A percentile compares a stretch with the other conserved stretches of the same genome.
Conservation (phyloP, 805 yeast species). For the Cyberlindnera veronae region DNA sequence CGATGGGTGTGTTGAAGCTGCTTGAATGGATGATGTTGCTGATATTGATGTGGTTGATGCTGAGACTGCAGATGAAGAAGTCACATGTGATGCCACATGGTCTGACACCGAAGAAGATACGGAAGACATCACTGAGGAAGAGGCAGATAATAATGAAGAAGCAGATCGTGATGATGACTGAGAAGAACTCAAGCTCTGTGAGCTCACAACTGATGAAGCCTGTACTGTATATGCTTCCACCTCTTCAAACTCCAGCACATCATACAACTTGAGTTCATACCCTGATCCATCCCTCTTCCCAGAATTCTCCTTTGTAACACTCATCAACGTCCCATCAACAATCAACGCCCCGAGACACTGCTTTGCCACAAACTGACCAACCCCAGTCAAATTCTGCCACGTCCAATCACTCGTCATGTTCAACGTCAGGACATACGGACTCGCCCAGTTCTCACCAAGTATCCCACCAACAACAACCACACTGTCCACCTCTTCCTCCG, state of each 20-base stretch:
- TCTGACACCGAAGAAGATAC: neutral
- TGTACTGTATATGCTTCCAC: constrained; percentile 19
- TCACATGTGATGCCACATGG: neutral
- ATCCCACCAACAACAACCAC: constrained; percentile 63
- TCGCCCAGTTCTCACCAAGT: constrained; percentile 43
- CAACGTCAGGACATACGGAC: constrained; percentile 21
- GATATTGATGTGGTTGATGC: neutral
- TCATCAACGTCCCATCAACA: constrained; percentile 47
- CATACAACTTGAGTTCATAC: constrained; percentile 41
- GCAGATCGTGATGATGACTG: constrained; percentile 2
- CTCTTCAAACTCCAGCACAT: constrained; percentile 34
- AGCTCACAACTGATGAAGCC: neutral
- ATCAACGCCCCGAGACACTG: constrained; percentile 46
- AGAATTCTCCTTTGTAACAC: constrained; percentile 32
- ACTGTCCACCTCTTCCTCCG: constrained; percentile 22
- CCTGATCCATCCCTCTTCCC: constrained; percentile 18
- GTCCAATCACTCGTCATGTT: constrained; percentile 24
- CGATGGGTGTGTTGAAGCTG: neutral
- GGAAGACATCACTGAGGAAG: neutral
- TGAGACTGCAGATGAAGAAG: neutral
- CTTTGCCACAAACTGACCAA: constrained; percentile 28
- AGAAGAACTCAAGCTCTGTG: neutral
- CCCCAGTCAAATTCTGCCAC: constrained; percentile 24
- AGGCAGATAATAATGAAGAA: neutral
- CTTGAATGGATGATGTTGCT: neutral